These are phyloP conservation scores for Zygoascus biomembranicola DNA, from an alignment of 805 yeast species.

Conservation along the genomic window DNA sequence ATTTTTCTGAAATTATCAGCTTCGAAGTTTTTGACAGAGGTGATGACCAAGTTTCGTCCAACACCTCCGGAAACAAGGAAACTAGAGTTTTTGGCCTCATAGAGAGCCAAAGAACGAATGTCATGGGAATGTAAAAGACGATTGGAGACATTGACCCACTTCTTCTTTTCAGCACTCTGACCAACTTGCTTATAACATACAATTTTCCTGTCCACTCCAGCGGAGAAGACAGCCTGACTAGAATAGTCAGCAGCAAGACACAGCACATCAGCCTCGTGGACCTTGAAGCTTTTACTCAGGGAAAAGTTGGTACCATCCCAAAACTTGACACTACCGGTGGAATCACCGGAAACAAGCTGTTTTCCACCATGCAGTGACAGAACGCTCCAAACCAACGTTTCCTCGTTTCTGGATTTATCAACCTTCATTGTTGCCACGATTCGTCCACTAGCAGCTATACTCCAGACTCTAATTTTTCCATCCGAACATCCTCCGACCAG, in stretches of 20 bases:
- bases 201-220: conserved; percentile 91
- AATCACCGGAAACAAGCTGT: conserved; percentile 91
- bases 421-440: conserved; percentile 82
- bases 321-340: conserved; percentile 86
- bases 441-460: conserved; percentile 46
- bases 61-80: conserved; percentile 49
- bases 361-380: conserved; percentile 49
- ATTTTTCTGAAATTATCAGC: conserved; percentile 67
- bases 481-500: conserved; percentile 94
- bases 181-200: conserved; percentile 55
- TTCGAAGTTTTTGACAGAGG: conserved; percentile 55
- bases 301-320: conserved; percentile 83
- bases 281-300: conserved; percentile 67
- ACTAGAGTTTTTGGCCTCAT: conserved; percentile 47
- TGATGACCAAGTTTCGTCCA: conserved; percentile 36
- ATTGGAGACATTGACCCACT: conserved; percentile 73
- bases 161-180: conserved; percentile 25
- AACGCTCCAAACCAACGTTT: conserved; percentile 89
- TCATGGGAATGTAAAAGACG: conserved; percentile 81
- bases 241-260: conserved; percentile 53
- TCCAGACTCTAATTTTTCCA: conserved; percentile 85
- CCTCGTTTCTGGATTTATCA: conserved; percentile 76
- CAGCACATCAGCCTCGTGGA: conserved; percentile 88
- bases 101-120: conserved; percentile 62
- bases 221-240: conserved; percentile 66